Evolutionary conservation across 2,329 filamentous ascomycete genomes (phyloP).

Genomic region (Onygenales sp.): DNA sequence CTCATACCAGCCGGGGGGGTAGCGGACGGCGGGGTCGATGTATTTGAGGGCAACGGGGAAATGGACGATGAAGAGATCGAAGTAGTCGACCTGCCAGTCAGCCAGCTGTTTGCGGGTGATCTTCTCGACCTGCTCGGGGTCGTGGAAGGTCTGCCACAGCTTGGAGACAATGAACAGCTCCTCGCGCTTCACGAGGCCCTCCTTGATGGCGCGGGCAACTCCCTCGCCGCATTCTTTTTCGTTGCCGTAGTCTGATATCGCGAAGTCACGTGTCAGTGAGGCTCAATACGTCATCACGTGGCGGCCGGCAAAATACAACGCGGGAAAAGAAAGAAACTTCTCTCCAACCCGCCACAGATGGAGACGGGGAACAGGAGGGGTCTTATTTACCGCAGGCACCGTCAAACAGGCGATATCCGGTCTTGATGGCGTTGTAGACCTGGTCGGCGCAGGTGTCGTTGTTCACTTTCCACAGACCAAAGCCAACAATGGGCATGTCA

Average conservation of each 20-base stretch:
- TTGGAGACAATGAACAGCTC: slow-evolving; percentile 90
- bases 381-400: slow-evolving; percentile 44
- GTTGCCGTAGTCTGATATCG: slow-evolving; percentile 65
- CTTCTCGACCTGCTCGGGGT: slow-evolving; percentile 63
- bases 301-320: not conserved
- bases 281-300: not conserved
- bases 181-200: slow-evolving; percentile 70
- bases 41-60: slow-evolving; percentile 82
- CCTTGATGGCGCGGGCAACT: slow-evolving; percentile 67
- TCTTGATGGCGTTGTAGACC: slow-evolving; percentile 63
- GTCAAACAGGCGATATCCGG: slow-evolving; percentile 52
- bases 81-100: slow-evolving; percentile 80
- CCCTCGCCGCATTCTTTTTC: slow-evolving; percentile 70
- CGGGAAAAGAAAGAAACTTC: not conserved
- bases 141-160: slow-evolving; percentile 89
- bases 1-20: slow-evolving; percentile 70
- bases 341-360: not conserved
- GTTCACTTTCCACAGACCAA: slow-evolving; percentile 69
- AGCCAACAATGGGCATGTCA: slow-evolving; percentile 35
- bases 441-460: slow-evolving; percentile 63
- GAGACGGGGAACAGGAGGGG: not conserved
- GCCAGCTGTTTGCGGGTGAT: slow-evolving; percentile 68
- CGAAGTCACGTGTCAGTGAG: not conserved
- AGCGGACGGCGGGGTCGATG: slow-evolving; percentile 67
- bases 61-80: slow-evolving; percentile 83